Conservation (phyloP, 371 early-diverging fungal species). For the Mucor saturninus region DNA sequence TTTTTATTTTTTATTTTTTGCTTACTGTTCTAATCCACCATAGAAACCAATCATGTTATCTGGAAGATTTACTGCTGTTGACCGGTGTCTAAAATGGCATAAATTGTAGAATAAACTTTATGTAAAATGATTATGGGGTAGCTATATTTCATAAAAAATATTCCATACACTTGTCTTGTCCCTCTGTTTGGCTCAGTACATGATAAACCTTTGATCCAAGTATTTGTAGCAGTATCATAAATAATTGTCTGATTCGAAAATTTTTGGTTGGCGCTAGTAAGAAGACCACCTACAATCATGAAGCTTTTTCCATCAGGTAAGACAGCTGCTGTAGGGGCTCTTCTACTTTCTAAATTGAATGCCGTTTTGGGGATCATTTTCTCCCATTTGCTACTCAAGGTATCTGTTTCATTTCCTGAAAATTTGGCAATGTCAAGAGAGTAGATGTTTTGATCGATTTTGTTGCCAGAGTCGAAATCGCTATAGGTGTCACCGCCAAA, state of each 20-base stretch:
- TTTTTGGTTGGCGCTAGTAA: neutral
- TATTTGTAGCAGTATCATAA: conserved; percentile 2
- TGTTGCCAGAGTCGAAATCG: neutral
- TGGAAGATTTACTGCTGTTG: conserved; percentile 4
- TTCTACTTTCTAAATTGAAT: neutral
- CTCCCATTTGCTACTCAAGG: conserved; percentile 10
- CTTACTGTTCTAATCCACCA: conserved; percentile 14
- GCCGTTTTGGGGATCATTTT: neutral
- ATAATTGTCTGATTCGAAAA: conserved; percentile 3
- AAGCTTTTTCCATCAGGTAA: neutral
- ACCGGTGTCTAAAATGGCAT: neutral
- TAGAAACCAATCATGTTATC: conserved; percentile 4
- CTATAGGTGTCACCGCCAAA: conserved; percentile 9
- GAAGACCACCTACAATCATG: conserved; percentile 1
- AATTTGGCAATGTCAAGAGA: neutral
- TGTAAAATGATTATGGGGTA: neutral
- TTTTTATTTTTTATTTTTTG: too few relatives aligned
- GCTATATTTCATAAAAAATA: neutral
- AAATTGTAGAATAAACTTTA: too few relatives aligned
- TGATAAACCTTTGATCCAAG: neutral
- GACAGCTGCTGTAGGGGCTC: neutral
- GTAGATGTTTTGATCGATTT: neutral
- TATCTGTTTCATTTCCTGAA: neutral
- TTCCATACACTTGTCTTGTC: conserved; percentile 7
- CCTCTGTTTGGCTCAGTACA: neutral